Percentiles rank a stretch among this genome's conserved stretches.
phyloP scores from a whole-genome alignment of 2,329 filamentous ascomycete genomes.

The Harringtonia lauricola region DNA sequence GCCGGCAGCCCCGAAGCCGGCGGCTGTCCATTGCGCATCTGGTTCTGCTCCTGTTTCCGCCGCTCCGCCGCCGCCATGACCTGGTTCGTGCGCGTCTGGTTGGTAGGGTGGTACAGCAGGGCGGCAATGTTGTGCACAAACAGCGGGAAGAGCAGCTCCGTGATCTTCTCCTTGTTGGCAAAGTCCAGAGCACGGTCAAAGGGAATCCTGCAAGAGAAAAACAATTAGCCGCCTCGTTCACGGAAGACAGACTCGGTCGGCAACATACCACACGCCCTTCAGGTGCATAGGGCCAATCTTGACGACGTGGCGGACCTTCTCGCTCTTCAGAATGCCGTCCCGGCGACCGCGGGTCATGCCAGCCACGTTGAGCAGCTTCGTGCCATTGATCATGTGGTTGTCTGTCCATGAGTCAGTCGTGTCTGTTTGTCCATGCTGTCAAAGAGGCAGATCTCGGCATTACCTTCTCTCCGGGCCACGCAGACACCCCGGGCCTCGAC shows the following conservation, averaged over 20 bases:
- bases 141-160: conserved; percentile 83
- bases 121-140: conserved; percentile 97
- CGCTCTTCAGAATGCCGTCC: conserved; percentile 94
- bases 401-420: conserved; percentile 37
- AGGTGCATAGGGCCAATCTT: conserved; percentile 99
- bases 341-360: conserved; percentile 94
- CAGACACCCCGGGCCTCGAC: conserved; percentile 95
- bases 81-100: conserved; percentile 69
- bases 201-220: conserved; percentile 60
- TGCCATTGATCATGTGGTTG: conserved; percentile 99
- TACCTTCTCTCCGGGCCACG: conserved; percentile 86
- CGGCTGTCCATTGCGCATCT: conserved; percentile 49
- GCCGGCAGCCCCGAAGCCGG: conserved; percentile 49
- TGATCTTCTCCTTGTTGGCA: conserved; percentile 99
- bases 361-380: conserved; percentile 91
- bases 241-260: conserved; percentile 2
- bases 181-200: conserved; percentile 97
- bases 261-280: conserved; percentile 84
- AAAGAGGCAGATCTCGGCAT: too few species aligned
- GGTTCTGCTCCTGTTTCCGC: conserved; percentile 58
- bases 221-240: conserved; percentile 4
- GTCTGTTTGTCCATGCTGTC: too few species aligned
- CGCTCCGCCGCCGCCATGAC: conserved; percentile 79
- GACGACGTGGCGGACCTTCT: conserved; percentile 92
- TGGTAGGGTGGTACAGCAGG: conserved; percentile 85